Percentiles rank a stretch among this genome's conserved stretches.
Evolutionary conservation across 164 flowering plant genomes (phyloP).

Genomic region (Taxillus chinensis): DNA sequence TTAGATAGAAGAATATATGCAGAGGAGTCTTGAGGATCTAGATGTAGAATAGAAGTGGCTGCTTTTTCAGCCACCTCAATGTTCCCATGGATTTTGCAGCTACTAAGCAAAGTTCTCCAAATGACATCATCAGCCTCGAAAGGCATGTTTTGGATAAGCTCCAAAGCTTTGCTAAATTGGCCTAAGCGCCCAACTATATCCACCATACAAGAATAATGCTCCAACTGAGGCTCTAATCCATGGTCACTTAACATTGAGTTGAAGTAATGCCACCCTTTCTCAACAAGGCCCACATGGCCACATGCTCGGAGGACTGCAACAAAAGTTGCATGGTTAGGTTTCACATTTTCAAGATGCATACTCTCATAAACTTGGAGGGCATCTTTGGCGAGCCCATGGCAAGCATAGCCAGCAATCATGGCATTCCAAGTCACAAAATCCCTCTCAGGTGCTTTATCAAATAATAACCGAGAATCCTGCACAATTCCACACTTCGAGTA

Average conservation of each 20-base stretch:
- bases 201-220: slow-evolving; percentile 77
- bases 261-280: slow-evolving; percentile 48
- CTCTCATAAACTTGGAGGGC: slow-evolving; percentile 46
- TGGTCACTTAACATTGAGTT: slow-evolving; percentile 34
- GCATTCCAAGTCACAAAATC: slow-evolving; percentile 90
- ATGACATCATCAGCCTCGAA: slow-evolving; percentile 61
- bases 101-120: slow-evolving; percentile 70
- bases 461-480: slow-evolving; percentile 49
- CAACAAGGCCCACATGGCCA: slow-evolving; percentile 53
- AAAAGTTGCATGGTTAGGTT: slow-evolving; percentile 79
- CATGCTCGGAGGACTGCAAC: slow-evolving; percentile 73
- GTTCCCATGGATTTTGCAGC: slow-evolving; percentile 54
- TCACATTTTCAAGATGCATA: slow-evolving; percentile 43
- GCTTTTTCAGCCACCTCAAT: slow-evolving; percentile 72
- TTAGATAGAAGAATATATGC: slow-evolving; percentile 57
- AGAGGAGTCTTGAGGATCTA: slow-evolving; percentile 72
- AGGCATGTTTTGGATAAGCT: slow-evolving; percentile 61
- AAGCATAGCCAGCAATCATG: slow-evolving; percentile 61
- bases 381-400: slow-evolving; percentile 62
- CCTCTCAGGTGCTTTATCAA: slow-evolving; percentile 39
- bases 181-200: slow-evolving; percentile 72
- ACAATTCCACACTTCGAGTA: slow-evolving; percentile 82
- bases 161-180: slow-evolving; percentile 39
- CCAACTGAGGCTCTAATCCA: slow-evolving; percentile 54
- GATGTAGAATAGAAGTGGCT: slow-evolving; percentile 31